A percentile compares a stretch with the other conserved stretches of the same genome.
Evolutionary conservation across 345 rosid genomes (phyloP).

Genomic region (Aegle marmelos): DNA sequence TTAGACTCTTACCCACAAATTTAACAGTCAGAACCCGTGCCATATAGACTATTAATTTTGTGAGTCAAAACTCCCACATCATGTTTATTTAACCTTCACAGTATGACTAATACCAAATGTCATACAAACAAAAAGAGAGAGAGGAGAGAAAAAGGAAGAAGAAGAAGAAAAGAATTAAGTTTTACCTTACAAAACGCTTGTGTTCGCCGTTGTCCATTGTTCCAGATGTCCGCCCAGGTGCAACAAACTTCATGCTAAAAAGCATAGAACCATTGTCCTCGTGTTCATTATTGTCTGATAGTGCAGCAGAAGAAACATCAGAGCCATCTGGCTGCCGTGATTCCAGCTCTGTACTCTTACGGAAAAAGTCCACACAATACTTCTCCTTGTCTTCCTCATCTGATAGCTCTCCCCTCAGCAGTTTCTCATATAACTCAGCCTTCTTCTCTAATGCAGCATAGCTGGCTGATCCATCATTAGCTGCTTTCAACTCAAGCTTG

Average conservation of each 20-base stretch:
- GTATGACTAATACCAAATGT: not conserved
- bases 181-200: slow-evolving; percentile 81
- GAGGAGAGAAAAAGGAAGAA: no score
- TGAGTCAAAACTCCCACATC: not conserved
- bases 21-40: not conserved
- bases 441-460: slow-evolving; percentile 91
- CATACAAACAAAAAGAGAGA: not conserved
- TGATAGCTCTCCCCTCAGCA: slow-evolving; percentile 73
- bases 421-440: slow-evolving; percentile 80
- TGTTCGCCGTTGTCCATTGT: slow-evolving; percentile 59
- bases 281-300: slow-evolving; percentile 32
- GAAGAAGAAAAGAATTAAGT: not conserved
- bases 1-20: not conserved
- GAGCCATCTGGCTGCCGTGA: slow-evolving; percentile 22
- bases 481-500: slow-evolving; percentile 87
- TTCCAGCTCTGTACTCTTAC: slow-evolving; percentile 54
- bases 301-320: slow-evolving; percentile 26
- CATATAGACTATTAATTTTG: not conserved
- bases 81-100: not conserved
- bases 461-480: slow-evolving; percentile 70
- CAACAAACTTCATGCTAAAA: slow-evolving; percentile 45
- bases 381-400: slow-evolving; percentile 90
- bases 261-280: slow-evolving; percentile 34
- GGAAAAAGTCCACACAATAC: slow-evolving; percentile 86
- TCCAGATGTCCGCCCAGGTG: slow-evolving; percentile 63